A percentile compares a stretch with the other conserved stretches of the same genome.
Conservation (phyloP, 257 asterid genomes). For the Solanum pimpinellifolium region DNA sequence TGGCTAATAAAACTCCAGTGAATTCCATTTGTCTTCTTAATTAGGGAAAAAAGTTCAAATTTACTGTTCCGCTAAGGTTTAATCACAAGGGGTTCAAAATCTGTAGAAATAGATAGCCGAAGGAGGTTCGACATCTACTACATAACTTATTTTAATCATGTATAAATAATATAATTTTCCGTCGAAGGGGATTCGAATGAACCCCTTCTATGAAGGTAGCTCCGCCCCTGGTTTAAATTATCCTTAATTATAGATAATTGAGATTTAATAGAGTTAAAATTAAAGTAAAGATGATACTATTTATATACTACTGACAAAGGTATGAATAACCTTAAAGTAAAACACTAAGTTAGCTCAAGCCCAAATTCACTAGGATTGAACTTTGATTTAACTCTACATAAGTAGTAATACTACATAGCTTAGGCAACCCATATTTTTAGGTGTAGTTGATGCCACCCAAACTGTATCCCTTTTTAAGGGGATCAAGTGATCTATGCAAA, state of each 20-base stretch:
- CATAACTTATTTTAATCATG: too few species aligned
- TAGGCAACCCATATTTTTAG: neutral
- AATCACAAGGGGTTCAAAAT: too few species aligned
- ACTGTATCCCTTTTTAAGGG: neutral
- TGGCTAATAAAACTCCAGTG: neutral
- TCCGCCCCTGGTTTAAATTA: too few species aligned
- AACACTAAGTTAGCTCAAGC: neutral
- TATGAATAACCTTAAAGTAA: neutral
- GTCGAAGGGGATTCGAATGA: too few species aligned
- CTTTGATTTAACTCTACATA: neutral
- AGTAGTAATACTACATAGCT: too few species aligned
- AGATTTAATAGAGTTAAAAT: neutral
- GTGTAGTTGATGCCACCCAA: neutral
- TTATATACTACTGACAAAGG: neutral
- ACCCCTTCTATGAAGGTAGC: too few species aligned
- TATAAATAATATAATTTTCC: too few species aligned
- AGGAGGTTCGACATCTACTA: too few species aligned
- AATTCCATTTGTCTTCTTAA: neutral
- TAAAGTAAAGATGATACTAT: neutral
- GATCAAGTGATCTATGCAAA: neutral
- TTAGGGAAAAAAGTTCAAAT: neutral
- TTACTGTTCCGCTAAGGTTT: neutral
- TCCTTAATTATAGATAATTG: neutral
- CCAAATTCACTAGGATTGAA: neutral
- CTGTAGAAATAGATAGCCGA: too few species aligned